Evolutionary conservation across 768 basidiomycete genomes (phyloP).

Genomic region (Xerocomellus chrysenteron): DNA sequence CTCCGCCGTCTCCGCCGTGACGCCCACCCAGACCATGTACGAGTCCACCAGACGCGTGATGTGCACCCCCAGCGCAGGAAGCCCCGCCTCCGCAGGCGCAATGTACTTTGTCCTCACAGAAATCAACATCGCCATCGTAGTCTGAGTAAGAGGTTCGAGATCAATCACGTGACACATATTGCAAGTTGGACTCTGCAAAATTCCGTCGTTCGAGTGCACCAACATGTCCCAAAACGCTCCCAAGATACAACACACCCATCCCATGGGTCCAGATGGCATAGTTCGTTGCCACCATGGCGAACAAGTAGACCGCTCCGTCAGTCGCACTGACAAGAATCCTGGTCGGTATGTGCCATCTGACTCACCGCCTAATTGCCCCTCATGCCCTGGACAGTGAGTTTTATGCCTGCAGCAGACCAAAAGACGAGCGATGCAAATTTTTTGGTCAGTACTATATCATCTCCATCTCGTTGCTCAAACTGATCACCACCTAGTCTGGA

Average conservation of each 20-base stretch:
- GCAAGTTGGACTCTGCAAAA: not conserved
- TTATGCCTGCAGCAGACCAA: conserved; percentile 36
- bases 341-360: conserved; percentile 33
- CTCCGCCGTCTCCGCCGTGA: conserved; percentile 46
- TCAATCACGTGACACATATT: conserved; percentile 21
- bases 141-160: not conserved
- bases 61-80: conserved; percentile 64
- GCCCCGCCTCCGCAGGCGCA: conserved; percentile 46
- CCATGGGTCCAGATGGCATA: conserved; percentile 28
- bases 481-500: conserved; percentile 31
- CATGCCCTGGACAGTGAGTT: conserved; percentile 27
- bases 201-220: not conserved
- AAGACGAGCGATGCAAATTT: conserved; percentile 24
- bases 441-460: conserved; percentile 33
- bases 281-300: conserved; percentile 38
- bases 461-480: not conserved
- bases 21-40: conserved; percentile 83
- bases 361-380: not conserved
- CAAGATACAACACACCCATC: conserved; percentile 16
- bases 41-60: conserved; percentile 66
- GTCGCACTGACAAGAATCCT: conserved; percentile 32
- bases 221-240: conserved; percentile 5
- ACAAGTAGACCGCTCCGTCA: conserved; percentile 23
- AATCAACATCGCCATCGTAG: conserved; percentile 27
- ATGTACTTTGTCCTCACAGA: conserved; percentile 50